A percentile compares a stretch with the other conserved stretches of the same genome.
These are phyloP conservation scores for Odonthalia washingtoniensis DNA, from an alignment of 31 red algal species.

Conservation along the genomic window DNA sequence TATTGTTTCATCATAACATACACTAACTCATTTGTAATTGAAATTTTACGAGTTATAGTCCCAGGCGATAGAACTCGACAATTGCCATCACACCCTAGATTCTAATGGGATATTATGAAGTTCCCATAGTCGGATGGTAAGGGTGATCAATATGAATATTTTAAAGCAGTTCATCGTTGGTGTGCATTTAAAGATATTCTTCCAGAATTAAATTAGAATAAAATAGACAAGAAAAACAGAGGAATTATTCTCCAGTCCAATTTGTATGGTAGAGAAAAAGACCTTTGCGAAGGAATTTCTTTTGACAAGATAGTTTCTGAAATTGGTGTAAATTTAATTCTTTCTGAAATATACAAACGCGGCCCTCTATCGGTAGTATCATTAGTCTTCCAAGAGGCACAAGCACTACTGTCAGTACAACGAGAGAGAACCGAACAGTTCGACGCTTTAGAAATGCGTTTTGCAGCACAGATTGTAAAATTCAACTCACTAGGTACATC, in stretches of 20 bases:
- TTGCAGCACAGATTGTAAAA: neutral
- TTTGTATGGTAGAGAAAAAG: neutral
- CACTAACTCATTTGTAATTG: no score
- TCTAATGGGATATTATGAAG: neutral
- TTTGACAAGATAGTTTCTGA: neutral
- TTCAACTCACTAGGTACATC: neutral
- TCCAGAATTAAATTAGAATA: neutral
- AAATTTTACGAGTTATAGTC: no score
- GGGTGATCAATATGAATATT: no score
- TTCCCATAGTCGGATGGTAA: neutral
- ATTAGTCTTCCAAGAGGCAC: neutral
- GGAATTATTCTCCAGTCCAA: neutral
- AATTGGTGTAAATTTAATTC: neutral
- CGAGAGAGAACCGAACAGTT: neutral
- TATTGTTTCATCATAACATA: no score
- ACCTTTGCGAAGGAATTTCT: neutral
- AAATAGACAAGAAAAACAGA: neutral
- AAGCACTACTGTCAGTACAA: neutral
- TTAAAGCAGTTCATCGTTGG: neutral
- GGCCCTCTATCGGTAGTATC: no score
- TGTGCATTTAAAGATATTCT: neutral
- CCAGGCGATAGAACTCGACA: no score
- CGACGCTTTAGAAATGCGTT: neutral
- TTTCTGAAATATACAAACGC: neutral
- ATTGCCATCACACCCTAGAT: neutral